Conservation (phyloP, 202 grass and related monocot genomes). For the Schoenoplectus tabernaemontani region DNA sequence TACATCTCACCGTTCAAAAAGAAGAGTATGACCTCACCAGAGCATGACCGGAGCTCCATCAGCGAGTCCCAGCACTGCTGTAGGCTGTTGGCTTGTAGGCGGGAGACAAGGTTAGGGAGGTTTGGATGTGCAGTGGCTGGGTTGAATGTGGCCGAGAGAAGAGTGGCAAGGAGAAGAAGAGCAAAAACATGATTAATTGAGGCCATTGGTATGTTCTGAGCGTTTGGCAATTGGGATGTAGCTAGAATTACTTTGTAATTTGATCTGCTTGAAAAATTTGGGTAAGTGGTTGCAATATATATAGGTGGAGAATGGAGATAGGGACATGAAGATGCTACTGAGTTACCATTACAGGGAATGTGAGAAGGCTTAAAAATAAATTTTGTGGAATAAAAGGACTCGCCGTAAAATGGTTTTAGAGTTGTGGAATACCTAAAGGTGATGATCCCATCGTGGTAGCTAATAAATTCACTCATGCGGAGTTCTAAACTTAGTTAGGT, state of each 20-base stretch:
- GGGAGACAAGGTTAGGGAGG: slow-evolving; percentile 14
- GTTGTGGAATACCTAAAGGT: background rate
- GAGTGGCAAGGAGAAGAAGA: slow-evolving; percentile 7
- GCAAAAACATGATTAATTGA: background rate
- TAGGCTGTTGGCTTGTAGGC: slow-evolving; percentile 31
- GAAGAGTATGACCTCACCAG: slow-evolving; percentile 73
- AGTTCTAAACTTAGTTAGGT: background rate
- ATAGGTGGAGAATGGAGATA: background rate
- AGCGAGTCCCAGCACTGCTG: slow-evolving; percentile 57
- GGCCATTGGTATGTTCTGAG: background rate
- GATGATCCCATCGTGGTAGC: background rate
- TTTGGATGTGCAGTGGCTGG: background rate
- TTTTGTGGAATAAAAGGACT: background rate
- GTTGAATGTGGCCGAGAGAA: background rate
- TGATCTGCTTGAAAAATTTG: background rate
- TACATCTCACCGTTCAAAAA: slow-evolving; percentile 75
- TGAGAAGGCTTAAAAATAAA: background rate
- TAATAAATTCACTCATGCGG: background rate
- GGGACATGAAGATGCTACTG: background rate
- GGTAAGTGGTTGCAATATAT: background rate
- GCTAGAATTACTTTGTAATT: background rate
- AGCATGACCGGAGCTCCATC: slow-evolving; percentile 55
- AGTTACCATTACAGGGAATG: background rate
- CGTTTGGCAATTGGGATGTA: background rate
- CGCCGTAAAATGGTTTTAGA: background rate